Conservation (phyloP, 306 rosid genomes). For the Vigna unguiculata region DNA sequence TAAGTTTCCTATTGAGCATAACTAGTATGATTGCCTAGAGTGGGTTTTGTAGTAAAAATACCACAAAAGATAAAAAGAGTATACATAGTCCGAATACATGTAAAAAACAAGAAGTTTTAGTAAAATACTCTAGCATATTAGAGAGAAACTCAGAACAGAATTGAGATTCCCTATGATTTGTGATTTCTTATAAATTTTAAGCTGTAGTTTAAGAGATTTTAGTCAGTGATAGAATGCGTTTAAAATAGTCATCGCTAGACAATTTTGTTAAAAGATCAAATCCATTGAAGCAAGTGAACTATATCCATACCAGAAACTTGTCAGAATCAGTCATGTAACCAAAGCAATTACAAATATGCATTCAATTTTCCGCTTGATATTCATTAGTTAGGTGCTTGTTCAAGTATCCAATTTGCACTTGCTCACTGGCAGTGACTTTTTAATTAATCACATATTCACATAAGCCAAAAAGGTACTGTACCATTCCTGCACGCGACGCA, state of each 20-base stretch:
- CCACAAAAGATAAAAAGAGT: too few relatives aligned
- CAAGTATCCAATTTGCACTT: conserved; percentile 13
- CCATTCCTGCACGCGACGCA: background rate
- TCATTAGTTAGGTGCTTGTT: background rate
- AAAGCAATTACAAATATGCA: background rate
- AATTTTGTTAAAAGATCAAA: background rate
- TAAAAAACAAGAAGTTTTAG: too few relatives aligned
- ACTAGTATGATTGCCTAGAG: background rate
- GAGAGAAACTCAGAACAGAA: too few relatives aligned
- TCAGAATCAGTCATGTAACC: background rate
- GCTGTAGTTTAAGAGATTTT: too few relatives aligned
- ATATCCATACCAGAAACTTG: conserved; percentile 5
- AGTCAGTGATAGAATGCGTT: background rate
- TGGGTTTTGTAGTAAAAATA: background rate
- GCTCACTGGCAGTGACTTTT: conserved; percentile 32
- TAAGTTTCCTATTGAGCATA: background rate
- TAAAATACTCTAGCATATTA: too few relatives aligned
- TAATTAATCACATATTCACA: conserved; percentile 44
- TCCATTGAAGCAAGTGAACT: conserved; percentile 19
- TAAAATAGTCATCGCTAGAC: too few relatives aligned
- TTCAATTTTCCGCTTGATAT: background rate
- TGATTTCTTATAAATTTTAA: background rate
- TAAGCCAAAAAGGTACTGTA: conserved; percentile 19
- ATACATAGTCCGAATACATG: too few relatives aligned
- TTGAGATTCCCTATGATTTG: too few relatives aligned